Evolutionary conservation across 164 flowering plant species (phyloP).

Genomic region (Kingdonia uniflora): DNA sequence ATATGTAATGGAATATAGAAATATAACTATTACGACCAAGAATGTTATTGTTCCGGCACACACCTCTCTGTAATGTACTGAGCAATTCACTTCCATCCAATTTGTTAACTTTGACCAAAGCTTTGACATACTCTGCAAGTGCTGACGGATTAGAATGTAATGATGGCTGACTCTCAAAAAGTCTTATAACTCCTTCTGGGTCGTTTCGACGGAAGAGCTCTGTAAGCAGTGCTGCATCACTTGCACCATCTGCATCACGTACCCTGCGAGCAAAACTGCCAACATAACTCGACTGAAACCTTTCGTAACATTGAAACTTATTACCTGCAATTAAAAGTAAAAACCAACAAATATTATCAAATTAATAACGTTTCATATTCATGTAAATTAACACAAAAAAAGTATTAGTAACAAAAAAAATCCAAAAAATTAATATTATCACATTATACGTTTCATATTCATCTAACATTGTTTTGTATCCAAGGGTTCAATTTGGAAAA

Average conservation of each 20-base stretch:
- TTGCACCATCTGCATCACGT: slow-evolving; percentile 56
- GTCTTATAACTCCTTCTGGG: slow-evolving; percentile 79
- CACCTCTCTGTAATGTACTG: slow-evolving; percentile 83
- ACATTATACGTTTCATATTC: no score
- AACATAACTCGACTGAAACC: slow-evolving; percentile 69
- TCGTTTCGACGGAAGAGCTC: slow-evolving; percentile 69
- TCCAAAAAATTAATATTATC: no score
- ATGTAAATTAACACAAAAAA: no score
- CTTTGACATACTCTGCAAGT: slow-evolving; percentile 85
- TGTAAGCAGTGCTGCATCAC: slow-evolving; percentile 49
- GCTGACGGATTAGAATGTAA: slow-evolving; percentile 75
- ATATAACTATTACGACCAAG: no score
- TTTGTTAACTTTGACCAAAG: slow-evolving; percentile 79
- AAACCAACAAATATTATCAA: neutral
- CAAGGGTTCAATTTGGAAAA: no score
- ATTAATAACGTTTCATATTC: no score
- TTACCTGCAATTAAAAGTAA: slow-evolving; percentile 27
- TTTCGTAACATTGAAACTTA: slow-evolving; percentile 25
- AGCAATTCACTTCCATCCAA: slow-evolving; percentile 78
- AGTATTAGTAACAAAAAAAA: no score
- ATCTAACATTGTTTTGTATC: no score
- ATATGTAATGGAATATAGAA: no score
- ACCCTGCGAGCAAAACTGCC: slow-evolving; percentile 64
- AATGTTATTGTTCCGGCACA: slow-evolving; percentile 8
- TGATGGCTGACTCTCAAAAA: slow-evolving; percentile 81